Percentiles rank a stretch among this genome's conserved stretches.
These are phyloP conservation scores for Lachnellula hyalina DNA, from an alignment of 2,329 filamentous ascomycete species.

Conservation along the genomic window DNA sequence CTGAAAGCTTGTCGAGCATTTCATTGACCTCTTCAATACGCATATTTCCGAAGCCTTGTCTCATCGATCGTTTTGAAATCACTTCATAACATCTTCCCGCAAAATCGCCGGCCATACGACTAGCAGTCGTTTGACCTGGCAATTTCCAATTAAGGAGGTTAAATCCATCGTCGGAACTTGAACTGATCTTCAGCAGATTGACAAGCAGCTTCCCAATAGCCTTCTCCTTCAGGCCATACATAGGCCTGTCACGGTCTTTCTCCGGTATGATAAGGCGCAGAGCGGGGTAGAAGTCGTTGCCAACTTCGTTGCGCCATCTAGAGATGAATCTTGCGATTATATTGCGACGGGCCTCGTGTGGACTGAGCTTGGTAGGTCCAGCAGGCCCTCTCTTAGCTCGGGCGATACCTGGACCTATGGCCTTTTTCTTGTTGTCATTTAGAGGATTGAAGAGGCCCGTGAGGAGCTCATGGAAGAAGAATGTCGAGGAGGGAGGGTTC, in stretches of 20 bases:
- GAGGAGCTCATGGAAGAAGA: constrained; percentile 78
- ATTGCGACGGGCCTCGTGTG: constrained; percentile 71
- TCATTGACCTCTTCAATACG: constrained; percentile 86
- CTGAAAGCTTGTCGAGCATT: constrained; percentile 71
- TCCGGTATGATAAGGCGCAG: constrained; percentile 87
- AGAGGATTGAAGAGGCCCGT: constrained; percentile 74
- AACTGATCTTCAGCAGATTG: constrained; percentile 86
- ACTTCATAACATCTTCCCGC: constrained; percentile 84
- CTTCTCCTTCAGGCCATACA: constrained; percentile 93
- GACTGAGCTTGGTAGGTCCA: constrained; percentile 53
- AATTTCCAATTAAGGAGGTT: constrained; percentile 89
- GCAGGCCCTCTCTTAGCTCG: constrained; percentile 56
- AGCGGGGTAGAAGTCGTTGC: constrained; percentile 88
- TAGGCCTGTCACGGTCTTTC: constrained; percentile 84
- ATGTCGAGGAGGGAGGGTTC: constrained; percentile 61
- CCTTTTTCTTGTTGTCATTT: constrained; percentile 65
- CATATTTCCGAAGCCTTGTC: constrained; percentile 69
- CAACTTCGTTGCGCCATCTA: constrained; percentile 82
- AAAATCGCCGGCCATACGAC: constrained; percentile 80
- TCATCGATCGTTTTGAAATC: constrained; percentile 75
- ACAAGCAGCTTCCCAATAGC: constrained; percentile 86
- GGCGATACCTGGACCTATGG: constrained; percentile 44
- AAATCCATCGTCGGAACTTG: constrained; percentile 81
- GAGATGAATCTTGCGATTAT: constrained; percentile 84
- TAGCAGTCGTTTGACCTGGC: constrained; percentile 61